A percentile compares a stretch with the other conserved stretches of the same genome.
These are phyloP conservation scores for Saccharata proteae DNA, from an alignment of 2,329 filamentous ascomycete genomes.

Conservation along the genomic window DNA sequence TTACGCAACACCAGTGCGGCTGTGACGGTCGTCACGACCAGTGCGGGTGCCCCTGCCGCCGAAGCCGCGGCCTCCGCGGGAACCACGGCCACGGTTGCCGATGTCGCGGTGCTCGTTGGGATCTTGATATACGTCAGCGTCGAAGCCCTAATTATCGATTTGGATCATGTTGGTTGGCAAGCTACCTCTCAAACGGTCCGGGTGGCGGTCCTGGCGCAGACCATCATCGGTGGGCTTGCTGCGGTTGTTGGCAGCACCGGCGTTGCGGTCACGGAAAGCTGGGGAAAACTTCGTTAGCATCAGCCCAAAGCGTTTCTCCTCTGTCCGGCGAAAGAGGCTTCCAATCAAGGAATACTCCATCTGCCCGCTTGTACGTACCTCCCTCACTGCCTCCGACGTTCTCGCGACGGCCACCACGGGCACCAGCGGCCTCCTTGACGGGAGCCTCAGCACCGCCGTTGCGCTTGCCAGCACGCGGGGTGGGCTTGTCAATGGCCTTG, in stretches of 20 bases:
- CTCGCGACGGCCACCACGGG: constrained; percentile 31
- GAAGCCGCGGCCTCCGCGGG: constrained; percentile 43
- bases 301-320: background rate
- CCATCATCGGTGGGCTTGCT: constrained; percentile 64
- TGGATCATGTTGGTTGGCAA: too few species aligned
- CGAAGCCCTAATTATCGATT: background rate
- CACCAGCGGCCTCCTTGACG: constrained; percentile 19
- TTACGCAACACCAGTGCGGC: constrained; percentile 48
- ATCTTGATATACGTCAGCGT: constrained; percentile 12
- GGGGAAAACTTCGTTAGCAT: too few species aligned
- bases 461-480: constrained; percentile 70
- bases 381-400: constrained; percentile 67
- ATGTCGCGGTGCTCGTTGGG: constrained; percentile 28
- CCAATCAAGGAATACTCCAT: too few species aligned
- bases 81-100: constrained; percentile 33
- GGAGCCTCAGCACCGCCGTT: constrained; percentile 68
- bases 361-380: constrained; percentile 48
- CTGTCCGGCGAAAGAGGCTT: background rate
- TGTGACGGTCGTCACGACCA: constrained; percentile 49
- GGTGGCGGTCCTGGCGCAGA: constrained; percentile 34
- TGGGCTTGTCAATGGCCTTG: constrained; percentile 79
- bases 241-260: constrained; percentile 73
- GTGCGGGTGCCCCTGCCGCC: constrained; percentile 32
- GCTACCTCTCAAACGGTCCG: constrained; percentile 26
- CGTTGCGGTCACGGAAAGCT: constrained; percentile 86